Evolutionary conservation across 352 stramenopile species (phyloP).

Genomic region (Bremia lactucae): DNA sequence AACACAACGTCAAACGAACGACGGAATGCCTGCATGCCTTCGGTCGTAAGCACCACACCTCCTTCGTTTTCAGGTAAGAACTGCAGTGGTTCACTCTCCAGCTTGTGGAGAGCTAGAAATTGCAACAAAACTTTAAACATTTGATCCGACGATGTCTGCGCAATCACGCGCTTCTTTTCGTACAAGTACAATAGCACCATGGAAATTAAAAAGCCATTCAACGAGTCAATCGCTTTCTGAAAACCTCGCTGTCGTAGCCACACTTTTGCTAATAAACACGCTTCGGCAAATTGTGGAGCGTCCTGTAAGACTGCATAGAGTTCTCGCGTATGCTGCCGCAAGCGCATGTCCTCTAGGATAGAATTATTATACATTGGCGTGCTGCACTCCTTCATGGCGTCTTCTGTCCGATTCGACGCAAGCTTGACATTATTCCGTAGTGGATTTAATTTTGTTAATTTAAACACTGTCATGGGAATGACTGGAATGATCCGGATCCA

Average conservation of each 20-base stretch:
- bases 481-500: slow-evolving; percentile 67
- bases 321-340: slow-evolving; percentile 68
- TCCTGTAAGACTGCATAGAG: slow-evolving; percentile 60
- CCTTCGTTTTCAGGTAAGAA: slow-evolving; percentile 47
- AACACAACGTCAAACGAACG: slow-evolving; percentile 65
- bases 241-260: slow-evolving; percentile 82
- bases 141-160: slow-evolving; percentile 62
- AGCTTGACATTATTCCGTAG: slow-evolving; percentile 81
- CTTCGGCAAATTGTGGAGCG: slow-evolving; percentile 60
- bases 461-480: slow-evolving; percentile 60
- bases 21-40: slow-evolving; percentile 59
- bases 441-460: slow-evolving; percentile 65
- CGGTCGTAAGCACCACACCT: slow-evolving; percentile 48
- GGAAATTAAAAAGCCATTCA: slow-evolving; percentile 75
- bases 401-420: slow-evolving; percentile 55
- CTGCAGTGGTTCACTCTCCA: slow-evolving; percentile 52
- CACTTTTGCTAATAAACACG: slow-evolving; percentile 78
- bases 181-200: slow-evolving; percentile 84
- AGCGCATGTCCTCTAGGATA: slow-evolving; percentile 86
- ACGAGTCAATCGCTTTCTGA: slow-evolving; percentile 54
- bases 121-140: slow-evolving; percentile 83
- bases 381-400: slow-evolving; percentile 52
- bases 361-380: slow-evolving; percentile 87
- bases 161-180: slow-evolving; percentile 54
- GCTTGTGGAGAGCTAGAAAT: slow-evolving; percentile 60